A percentile compares a stretch with the other conserved stretches of the same genome.
Evolutionary conservation across 2,329 filamentous ascomycete genomes (phyloP).

Genomic region (Geoglossum cookeanum): DNA sequence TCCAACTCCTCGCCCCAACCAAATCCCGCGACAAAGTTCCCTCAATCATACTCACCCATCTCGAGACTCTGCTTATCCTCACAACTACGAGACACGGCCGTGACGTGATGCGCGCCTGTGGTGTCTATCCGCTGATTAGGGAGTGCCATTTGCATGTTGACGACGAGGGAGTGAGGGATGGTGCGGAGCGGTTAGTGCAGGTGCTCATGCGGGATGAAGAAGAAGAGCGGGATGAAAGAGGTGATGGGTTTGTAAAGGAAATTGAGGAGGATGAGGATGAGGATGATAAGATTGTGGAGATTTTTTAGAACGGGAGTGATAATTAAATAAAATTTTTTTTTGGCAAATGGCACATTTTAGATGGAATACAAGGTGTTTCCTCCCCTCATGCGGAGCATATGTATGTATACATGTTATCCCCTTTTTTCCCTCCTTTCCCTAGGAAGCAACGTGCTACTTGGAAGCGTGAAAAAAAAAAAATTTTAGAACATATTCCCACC

Average conservation of each 20-base stretch:
- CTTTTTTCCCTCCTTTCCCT: no score
- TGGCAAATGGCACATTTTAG: not conserved
- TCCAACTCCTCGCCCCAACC: slow-evolving; percentile 76
- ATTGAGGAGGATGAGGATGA: slow-evolving; percentile 20
- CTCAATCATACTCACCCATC: slow-evolving; percentile 63
- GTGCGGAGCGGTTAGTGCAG: slow-evolving; percentile 77
- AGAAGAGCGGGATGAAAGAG: slow-evolving; percentile 24
- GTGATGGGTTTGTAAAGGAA: slow-evolving; percentile 23
- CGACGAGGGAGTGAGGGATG: slow-evolving; percentile 63
- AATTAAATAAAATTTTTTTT: not conserved
- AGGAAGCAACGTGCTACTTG: no score
- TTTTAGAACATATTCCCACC: no score
- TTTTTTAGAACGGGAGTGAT: slow-evolving; percentile 19
- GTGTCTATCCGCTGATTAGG: slow-evolving; percentile 75
- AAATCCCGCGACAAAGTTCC: slow-evolving; percentile 66
- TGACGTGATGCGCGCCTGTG: slow-evolving; percentile 52
- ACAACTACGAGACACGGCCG: slow-evolving; percentile 60
- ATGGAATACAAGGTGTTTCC: not conserved
- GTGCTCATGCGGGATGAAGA: slow-evolving; percentile 68
- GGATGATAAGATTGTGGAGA: slow-evolving; percentile 25
- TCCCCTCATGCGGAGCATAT: not conserved
- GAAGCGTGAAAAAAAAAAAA: no score
- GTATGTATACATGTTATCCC: no score
- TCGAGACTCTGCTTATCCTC: slow-evolving; percentile 73
- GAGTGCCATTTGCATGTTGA: slow-evolving; percentile 66